Conservation (phyloP, 352 stramenopile genomes). For the Elongisporangium senticosum region DNA sequence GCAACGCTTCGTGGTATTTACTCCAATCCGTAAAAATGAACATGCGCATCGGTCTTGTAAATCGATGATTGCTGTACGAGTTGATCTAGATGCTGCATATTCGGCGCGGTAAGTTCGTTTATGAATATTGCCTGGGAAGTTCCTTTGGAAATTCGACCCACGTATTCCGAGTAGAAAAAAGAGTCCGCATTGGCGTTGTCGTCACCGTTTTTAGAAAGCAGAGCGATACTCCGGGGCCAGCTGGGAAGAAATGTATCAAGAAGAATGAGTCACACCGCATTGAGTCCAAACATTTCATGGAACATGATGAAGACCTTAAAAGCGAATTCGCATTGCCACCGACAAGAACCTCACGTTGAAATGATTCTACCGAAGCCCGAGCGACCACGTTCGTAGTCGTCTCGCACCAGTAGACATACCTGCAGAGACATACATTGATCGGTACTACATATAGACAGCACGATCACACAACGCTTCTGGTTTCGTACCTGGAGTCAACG, state of each 20-base stretch:
- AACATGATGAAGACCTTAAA: constrained; percentile 31
- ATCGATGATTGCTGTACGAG: constrained; percentile 29
- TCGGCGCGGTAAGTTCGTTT: constrained; percentile 38
- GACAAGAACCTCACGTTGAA: constrained; percentile 42
- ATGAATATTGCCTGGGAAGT: constrained; percentile 20
- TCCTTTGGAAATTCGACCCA: constrained; percentile 43
- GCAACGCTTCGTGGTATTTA: constrained; percentile 50
- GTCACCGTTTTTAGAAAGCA: constrained; percentile 27
- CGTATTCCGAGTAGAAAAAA: constrained; percentile 63
- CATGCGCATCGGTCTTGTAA: constrained; percentile 8
- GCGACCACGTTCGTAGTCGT: constrained; percentile 58
- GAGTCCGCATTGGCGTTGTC: constrained; percentile 24
- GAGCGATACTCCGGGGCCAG: constrained; percentile 53
- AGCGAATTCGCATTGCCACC: constrained; percentile 43
- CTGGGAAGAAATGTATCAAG: constrained; percentile 13
- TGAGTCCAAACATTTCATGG: neutral
- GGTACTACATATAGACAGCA: neutral
- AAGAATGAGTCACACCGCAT: neutral
- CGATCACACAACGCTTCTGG: neutral
- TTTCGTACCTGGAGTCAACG: constrained; percentile 39
- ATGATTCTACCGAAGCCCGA: constrained; percentile 33
- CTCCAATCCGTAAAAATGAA: constrained; percentile 39
- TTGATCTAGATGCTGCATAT: constrained; percentile 54
- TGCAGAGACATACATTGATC: constrained; percentile 11
- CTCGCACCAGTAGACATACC: constrained; percentile 69